Conservation (phyloP, 2,329 filamentous ascomycete species). For the Trichoderma breve region DNA sequence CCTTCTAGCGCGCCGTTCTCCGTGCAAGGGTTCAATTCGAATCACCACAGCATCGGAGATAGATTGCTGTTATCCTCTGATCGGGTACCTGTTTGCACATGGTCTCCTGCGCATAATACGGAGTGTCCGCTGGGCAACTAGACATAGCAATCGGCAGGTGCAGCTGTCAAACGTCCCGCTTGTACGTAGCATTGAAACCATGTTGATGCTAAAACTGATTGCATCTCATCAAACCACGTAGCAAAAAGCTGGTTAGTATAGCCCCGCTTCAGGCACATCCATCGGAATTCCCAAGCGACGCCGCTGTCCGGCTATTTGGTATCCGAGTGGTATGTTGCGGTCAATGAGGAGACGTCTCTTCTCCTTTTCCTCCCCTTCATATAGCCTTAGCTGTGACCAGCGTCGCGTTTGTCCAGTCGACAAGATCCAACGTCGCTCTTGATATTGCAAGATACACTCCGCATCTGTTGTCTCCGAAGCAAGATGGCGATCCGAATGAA, state of each 20-base stretch:
- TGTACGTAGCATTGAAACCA: not conserved
- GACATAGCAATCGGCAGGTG: not conserved
- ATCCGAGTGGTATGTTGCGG: not conserved
- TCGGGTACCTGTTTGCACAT: not conserved
- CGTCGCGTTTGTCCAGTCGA: not conserved
- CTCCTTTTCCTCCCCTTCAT: slow-evolving; percentile 1
- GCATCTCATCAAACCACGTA: not conserved
- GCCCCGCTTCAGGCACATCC: slow-evolving; percentile 11
- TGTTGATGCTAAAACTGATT: not conserved
- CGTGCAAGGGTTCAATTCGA: not conserved
- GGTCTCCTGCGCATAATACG: not conserved
- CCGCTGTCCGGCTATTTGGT: not conserved
- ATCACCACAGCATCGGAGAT: not conserved
- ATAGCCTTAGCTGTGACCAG: not conserved
- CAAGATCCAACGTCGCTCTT: not conserved
- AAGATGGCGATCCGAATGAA: slow-evolving; percentile 24
- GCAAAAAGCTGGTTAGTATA: not conserved
- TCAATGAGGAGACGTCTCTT: not conserved
- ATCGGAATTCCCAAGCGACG: not conserved
- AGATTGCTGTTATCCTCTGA: not conserved
- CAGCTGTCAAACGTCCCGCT: not conserved
- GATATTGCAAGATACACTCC: not conserved
- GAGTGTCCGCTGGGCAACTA: not conserved
- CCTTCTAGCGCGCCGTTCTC: not conserved
- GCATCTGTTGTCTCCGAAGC: not conserved